Evolutionary conservation across 179 eudicot species (phyloP).

Genomic region (Corrigiola litoralis): DNA sequence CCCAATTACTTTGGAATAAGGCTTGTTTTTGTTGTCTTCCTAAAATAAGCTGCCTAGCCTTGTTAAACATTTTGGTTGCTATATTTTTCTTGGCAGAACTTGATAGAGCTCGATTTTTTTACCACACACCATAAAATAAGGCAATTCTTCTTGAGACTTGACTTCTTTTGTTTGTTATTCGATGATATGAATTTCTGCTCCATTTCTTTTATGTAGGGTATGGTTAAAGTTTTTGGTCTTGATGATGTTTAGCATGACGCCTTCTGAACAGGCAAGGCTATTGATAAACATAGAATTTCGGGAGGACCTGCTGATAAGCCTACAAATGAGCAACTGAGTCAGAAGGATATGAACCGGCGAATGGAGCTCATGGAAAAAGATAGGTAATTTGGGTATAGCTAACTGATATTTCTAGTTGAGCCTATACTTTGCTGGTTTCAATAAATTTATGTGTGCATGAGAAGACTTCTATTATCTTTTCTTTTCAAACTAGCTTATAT

Average conservation of each 20-base stretch:
- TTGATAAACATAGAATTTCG: conserved; percentile 34
- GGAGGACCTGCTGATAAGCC: conserved; percentile 38
- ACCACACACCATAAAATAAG: not conserved
- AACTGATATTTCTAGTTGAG: not conserved
- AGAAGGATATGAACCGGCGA: conserved; percentile 61
- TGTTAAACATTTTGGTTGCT: not conserved
- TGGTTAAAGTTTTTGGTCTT: conserved; percentile 29
- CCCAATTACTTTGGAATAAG: too few relatives aligned
- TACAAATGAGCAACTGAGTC: conserved; percentile 51
- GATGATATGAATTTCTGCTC: conserved; percentile 16
- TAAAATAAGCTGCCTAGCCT: too few relatives aligned
- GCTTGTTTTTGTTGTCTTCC: too few relatives aligned
- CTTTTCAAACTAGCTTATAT: not conserved
- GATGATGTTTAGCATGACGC: conserved; percentile 31
- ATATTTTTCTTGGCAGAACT: not conserved
- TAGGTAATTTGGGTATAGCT: conserved; percentile 36
- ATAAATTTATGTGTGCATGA: not conserved
- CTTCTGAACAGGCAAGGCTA: conserved; percentile 61
- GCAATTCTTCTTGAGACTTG: not conserved
- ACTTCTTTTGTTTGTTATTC: conserved; percentile 7
- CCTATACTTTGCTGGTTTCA: not conserved
- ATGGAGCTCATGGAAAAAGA: conserved; percentile 67
- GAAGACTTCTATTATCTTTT: not conserved
- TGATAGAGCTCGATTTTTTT: too few relatives aligned
- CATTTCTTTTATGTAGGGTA: conserved; percentile 16